A percentile compares a stretch with the other conserved stretches of the same genome.
These are phyloP conservation scores for Sonneratia caseolaris DNA, from an alignment of 345 rosid species.

Conservation along the genomic window DNA sequence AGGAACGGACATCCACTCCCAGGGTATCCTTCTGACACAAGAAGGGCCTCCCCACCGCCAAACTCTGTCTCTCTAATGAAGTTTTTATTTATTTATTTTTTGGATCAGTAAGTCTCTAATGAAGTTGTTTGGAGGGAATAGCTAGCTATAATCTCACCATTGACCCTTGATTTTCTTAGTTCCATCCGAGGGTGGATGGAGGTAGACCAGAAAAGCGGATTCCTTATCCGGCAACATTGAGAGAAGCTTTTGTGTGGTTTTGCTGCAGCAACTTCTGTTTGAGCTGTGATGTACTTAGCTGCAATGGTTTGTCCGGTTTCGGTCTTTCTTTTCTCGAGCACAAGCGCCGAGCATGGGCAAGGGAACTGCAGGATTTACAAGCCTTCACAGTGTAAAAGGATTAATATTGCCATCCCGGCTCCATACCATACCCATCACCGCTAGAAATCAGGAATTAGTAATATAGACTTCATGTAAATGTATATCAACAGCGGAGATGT, in stretches of 20 bases:
- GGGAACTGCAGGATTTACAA: not conserved
- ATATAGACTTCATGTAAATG: too few species aligned
- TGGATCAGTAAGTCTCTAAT: not conserved
- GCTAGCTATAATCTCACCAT: not conserved
- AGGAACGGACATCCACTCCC: slow-evolving; percentile 41
- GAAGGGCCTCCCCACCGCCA: slow-evolving; percentile 14
- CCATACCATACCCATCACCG: too few species aligned
- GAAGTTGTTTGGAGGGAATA: not conserved
- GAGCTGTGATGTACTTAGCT: too few species aligned
- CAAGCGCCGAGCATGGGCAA: not conserved
- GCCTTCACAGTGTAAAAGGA: not conserved
- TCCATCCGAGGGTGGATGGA: not conserved
- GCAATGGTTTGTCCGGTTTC: too few species aligned
- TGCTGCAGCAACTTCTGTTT: too few species aligned
- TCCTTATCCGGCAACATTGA: not conserved
- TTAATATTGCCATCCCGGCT: too few species aligned
- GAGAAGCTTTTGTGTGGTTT: not conserved
- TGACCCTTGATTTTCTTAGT: not conserved
- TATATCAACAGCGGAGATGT: too few species aligned
- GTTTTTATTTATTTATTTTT: too few species aligned
- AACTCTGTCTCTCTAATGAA: too few species aligned
- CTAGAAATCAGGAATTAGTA: too few species aligned
- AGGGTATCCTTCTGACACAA: slow-evolving; percentile 41
- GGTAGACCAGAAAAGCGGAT: not conserved
- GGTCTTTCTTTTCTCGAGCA: too few species aligned